phyloP scores from a whole-genome alignment of 1,139 yeast genomes.

The Hyphopichia fennica region DNA sequence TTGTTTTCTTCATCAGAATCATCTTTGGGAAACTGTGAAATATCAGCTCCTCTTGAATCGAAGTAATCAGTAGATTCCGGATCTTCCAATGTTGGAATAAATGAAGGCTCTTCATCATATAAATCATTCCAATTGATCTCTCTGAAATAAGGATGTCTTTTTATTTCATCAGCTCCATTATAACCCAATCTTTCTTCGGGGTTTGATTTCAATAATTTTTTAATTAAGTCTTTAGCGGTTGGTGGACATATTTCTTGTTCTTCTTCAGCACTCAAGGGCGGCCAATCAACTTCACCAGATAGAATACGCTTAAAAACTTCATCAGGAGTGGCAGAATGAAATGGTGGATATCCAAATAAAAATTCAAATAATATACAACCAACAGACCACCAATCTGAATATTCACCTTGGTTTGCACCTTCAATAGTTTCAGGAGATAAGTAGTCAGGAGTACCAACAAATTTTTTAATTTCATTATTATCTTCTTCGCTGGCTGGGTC shows the following conservation, averaged over 20 bases:
- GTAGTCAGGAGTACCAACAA: slow-evolving; percentile 98
- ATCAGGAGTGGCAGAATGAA: slow-evolving; percentile 81
- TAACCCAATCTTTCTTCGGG: slow-evolving; percentile 71
- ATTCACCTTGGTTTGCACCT: slow-evolving; percentile 82
- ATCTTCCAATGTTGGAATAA: slow-evolving; percentile 75
- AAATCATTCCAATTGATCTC: slow-evolving; percentile 75
- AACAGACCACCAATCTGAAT: slow-evolving; percentile 98
- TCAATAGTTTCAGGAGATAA: slow-evolving; percentile 93
- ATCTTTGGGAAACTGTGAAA: slow-evolving; percentile 61
- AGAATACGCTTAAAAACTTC: slow-evolving; percentile 80
- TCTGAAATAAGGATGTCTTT: slow-evolving; percentile 70
- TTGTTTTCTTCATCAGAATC: slow-evolving; percentile 36
- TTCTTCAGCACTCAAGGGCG: slow-evolving; percentile 56
- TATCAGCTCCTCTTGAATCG: slow-evolving; percentile 84
- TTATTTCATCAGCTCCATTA: slow-evolving; percentile 78
- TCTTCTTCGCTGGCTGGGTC: slow-evolving; percentile 59
- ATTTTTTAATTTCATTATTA: slow-evolving; percentile 45
- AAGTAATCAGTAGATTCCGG: slow-evolving; percentile 93
- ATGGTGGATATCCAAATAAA: slow-evolving; percentile 91
- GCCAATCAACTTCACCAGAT: slow-evolving; percentile 81
- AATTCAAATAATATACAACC: slow-evolving; percentile 96
- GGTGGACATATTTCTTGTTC: slow-evolving; percentile 56
- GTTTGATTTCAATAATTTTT: slow-evolving; percentile 58
- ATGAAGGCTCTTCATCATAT: slow-evolving; percentile 75
- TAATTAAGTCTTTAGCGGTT: slow-evolving; percentile 73